Conservation (phyloP, 1,284 basidiomycete genomes). For the Fereydounia khargensis region DNA sequence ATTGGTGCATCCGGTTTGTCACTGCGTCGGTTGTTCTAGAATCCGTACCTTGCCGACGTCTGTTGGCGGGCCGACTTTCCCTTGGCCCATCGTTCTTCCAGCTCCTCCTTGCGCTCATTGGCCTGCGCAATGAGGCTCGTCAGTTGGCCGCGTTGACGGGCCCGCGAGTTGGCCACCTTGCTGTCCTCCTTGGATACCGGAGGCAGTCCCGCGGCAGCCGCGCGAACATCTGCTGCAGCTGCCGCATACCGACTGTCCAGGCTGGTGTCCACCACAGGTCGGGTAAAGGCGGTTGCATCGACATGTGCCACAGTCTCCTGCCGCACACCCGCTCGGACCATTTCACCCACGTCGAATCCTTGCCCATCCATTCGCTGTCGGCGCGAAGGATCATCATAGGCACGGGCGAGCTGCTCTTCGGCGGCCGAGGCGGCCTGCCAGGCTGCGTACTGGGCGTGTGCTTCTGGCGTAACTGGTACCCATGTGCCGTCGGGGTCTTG, state of each 20-base stretch:
- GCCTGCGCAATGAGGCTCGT: constrained; percentile 44
- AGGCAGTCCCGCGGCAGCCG: constrained; percentile 13
- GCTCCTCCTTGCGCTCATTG: constrained; percentile 29
- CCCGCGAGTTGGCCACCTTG: constrained; percentile 27
- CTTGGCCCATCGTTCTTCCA: constrained; percentile 46
- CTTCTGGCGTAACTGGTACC: constrained; percentile 54
- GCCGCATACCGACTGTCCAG: not conserved
- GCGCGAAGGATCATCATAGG: constrained; percentile 3
- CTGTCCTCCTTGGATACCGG: constrained; percentile 26
- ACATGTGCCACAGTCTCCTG: not conserved
- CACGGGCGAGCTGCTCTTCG: not conserved
- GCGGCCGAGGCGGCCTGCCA: constrained; percentile 9
- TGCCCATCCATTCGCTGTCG: not conserved
- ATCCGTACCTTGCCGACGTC: constrained; percentile 27
- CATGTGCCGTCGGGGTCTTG: constrained; percentile 52
- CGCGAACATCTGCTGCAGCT: constrained; percentile 14
- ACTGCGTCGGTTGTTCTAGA: too few relatives aligned
- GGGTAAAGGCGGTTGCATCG: not conserved
- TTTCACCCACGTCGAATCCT: constrained; percentile 1
- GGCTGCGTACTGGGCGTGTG: constrained; percentile 37
- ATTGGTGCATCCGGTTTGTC: too few relatives aligned
- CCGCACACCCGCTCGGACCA: not conserved
- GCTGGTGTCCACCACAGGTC: not conserved
- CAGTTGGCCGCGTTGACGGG: constrained; percentile 44
- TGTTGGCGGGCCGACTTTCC: constrained; percentile 20